A percentile compares a stretch with the other conserved stretches of the same genome.
Conservation (phyloP, 2,329 filamentous ascomycete genomes). For the Fusarium tuaranense region DNA sequence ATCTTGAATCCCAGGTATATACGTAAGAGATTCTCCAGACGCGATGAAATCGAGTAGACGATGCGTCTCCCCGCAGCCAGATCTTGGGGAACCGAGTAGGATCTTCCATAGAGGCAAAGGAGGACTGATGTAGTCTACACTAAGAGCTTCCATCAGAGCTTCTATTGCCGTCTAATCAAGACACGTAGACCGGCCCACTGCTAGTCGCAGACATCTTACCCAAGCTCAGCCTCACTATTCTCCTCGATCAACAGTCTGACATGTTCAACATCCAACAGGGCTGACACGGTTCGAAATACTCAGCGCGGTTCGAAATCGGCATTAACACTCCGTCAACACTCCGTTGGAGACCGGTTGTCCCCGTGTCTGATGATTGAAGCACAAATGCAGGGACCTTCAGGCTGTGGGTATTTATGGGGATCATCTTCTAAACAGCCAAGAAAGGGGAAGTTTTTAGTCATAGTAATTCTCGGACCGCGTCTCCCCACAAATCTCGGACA, state of each 20-base stretch:
- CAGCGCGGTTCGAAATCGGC: background rate
- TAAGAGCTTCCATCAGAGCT: too few species aligned
- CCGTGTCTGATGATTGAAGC: slow-evolving; percentile 26
- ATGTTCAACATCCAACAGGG: background rate
- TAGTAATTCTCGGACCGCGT: slow-evolving; percentile 20
- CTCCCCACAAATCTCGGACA: slow-evolving; percentile 4
- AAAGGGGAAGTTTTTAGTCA: slow-evolving; percentile 31
- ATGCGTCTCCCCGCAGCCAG: background rate
- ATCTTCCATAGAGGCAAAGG: background rate
- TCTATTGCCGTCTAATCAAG: too few species aligned
- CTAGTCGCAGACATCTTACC: background rate
- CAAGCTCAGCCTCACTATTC: background rate
- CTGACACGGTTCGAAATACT: background rate
- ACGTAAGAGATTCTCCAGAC: background rate
- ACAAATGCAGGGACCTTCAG: slow-evolving; percentile 17
- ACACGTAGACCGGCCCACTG: too few species aligned
- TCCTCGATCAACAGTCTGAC: background rate
- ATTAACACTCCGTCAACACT: background rate
- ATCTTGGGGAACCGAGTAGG: background rate
- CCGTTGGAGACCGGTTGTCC: background rate
- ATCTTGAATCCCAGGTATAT: background rate
- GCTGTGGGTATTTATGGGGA: slow-evolving; percentile 31
- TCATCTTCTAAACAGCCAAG: slow-evolving; percentile 18
- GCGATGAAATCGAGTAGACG: background rate
- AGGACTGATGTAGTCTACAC: too few species aligned